A percentile compares a stretch with the other conserved stretches of the same genome.
Conservation (phyloP, 192 early-diverging fungal genomes). For the Linnemannia hyalina region DNA sequence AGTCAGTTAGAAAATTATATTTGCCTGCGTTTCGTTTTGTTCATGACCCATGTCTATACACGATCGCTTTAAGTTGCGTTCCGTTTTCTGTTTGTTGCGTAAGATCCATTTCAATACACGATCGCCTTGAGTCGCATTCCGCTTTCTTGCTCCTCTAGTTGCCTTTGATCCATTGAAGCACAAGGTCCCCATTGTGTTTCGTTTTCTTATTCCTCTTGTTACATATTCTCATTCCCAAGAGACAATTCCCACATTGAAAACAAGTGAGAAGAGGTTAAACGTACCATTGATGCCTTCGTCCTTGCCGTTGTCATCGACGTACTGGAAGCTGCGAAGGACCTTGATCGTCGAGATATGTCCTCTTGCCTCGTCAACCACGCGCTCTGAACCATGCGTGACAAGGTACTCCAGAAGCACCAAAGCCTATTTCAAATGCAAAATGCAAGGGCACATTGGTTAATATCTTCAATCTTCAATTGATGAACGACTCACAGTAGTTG, state of each 20-base stretch:
- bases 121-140: no score
- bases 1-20: no score
- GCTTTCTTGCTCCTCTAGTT: no score
- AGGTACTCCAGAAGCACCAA: constrained; percentile 95
- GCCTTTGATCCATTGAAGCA: no score
- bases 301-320: constrained; percentile 93
- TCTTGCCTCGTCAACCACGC: constrained; percentile 90
- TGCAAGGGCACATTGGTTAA: background rate
- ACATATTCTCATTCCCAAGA: background rate
- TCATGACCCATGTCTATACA: background rate
- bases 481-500: background rate
- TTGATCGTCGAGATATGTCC: constrained; percentile 92
- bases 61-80: no score
- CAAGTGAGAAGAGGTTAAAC: background rate
- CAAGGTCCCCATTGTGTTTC: no score
- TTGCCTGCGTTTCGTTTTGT: background rate
- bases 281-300: constrained; percentile 98
- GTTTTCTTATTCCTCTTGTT: no score
- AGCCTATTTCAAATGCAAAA: constrained; percentile 64
- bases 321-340: constrained; percentile 88
- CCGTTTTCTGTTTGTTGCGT: background rate
- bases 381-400: constrained; percentile 94
- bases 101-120: no score
- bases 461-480: no score
- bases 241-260: background rate